These are phyloP conservation scores for Pulicaria dysenterica DNA, from an alignment of 129 eudicot genomes.

Conservation along the genomic window DNA sequence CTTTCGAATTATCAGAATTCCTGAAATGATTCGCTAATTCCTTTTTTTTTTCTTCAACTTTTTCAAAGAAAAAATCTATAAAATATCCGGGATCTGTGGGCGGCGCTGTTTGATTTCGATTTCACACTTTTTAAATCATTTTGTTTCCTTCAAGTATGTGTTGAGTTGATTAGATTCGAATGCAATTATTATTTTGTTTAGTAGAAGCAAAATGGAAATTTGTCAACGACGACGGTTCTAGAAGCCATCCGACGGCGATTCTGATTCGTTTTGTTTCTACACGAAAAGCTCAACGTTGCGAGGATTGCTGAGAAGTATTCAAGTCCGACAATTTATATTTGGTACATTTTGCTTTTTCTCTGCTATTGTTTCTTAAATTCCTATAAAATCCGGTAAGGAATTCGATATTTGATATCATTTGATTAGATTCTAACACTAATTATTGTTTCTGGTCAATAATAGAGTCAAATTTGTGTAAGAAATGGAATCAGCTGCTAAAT, in stretches of 20 bases:
- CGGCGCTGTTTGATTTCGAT: conserved; percentile 24
- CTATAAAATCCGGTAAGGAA: neutral
- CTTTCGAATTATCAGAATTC: neutral
- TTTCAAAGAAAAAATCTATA: neutral
- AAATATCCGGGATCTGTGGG: conserved; percentile 30
- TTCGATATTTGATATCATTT: neutral
- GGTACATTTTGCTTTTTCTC: conserved; percentile 19
- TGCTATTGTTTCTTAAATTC: conserved; percentile 7
- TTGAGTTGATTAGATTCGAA: neutral
- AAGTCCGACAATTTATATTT: conserved; percentile 7
- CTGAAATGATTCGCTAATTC: neutral
- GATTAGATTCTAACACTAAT: neutral
- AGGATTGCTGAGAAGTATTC: neutral
- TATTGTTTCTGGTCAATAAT: conserved; percentile 2
- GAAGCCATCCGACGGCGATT: conserved; percentile 30
- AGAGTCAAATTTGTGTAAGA: conserved; percentile 13
- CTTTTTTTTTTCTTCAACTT: neutral
- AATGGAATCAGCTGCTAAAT: conserved; percentile 57
- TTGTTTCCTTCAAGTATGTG: neutral
- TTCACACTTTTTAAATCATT: conserved; percentile 1
- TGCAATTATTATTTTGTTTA: conserved; percentile 18
- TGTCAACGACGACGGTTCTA: conserved; percentile 36
- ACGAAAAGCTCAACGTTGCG: neutral
- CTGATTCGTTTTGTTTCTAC: conserved; percentile 23
- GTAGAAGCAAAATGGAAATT: conserved; percentile 23